Evolutionary conservation across 768 basidiomycete genomes (phyloP), one percentile per base, ranked within the genome.

Genomic region (Leucosporidium creatinivorum): DNA sequence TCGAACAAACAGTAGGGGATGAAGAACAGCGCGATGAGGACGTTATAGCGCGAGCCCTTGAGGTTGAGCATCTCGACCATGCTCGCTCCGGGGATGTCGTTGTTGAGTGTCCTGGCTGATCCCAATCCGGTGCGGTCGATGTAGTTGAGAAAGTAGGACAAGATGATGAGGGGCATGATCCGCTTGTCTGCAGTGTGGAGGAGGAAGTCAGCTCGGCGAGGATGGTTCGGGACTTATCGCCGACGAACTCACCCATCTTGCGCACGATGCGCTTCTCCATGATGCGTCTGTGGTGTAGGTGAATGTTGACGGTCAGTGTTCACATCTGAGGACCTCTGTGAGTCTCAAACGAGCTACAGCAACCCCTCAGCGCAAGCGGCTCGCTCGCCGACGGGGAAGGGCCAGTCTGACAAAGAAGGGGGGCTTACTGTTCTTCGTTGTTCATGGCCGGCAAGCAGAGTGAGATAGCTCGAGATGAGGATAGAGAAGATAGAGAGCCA

Each of bases 21-120:
- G 36, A 67, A 62, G 49, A 67, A 62, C 19, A 67, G 12, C 4
- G 66, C 66, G 36, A 63, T 13, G 39, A 44, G 8, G 15, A 62
- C 48, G 50, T 65, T 65, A 64, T 69, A 66, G 1, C 58, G 47
- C 0, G 54, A 6, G 0, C 68, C 64, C 23, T 56, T 65, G 4
- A 69, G 56, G 26, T 23, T 25, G 7, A 69, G 50, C 19, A 31
- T 36, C 19, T 66, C 64, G 57, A 66, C 68, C 25, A 69, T 57
- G 2, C 30, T 28, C 25, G 62, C 61, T 2, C 63, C 68, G 3
- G 64, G 64, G 26, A 39, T 54, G 51, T 69, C 68, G 0, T 26
- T 23, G 61, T 69, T 69, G 30, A 69, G 58, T 9, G 68, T 69
- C 0, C 68, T 25, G 4, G 61, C 62, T n/a, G 62, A 62, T 1